Evolutionary conservation across 495 filamentous ascomycete species (phyloP).

Genomic region (Collariella sp.): DNA sequence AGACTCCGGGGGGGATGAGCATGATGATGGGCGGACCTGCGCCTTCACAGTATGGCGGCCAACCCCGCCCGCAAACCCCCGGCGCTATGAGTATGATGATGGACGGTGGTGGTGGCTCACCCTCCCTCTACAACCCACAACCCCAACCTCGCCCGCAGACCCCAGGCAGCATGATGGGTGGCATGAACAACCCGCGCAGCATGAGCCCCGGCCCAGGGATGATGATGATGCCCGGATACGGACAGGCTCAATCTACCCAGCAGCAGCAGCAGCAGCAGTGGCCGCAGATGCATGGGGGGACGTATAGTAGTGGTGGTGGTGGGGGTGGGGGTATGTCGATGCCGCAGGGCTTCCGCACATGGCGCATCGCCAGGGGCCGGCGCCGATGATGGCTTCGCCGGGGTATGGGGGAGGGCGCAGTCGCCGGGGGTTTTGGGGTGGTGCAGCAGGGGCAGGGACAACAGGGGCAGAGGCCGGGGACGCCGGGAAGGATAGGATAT

Average conservation of each 20-base stretch:
- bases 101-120: neutral
- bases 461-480: conserved; percentile 18
- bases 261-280: conserved; percentile 2
- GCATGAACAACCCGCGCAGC: conserved; percentile 10
- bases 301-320: conserved; percentile 7
- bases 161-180: conserved; percentile 10
- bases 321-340: conserved; percentile 3
- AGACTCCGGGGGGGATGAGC: conserved; percentile 8
- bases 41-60: neutral
- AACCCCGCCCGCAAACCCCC: neutral
- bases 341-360: conserved; percentile 17
- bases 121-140: neutral
- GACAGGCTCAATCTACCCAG: conserved; percentile 7
- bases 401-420: conserved; percentile 22
- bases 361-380: conserved; percentile 2
- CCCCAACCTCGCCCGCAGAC: neutral
- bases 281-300: conserved; percentile 15
- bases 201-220: conserved; percentile 17
- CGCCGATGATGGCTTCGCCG: conserved; percentile 14
- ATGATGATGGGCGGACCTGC: neutral
- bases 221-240: conserved; percentile 7
- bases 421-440: conserved; percentile 20
- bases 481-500: conserved; percentile 26
- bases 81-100: conserved; percentile 3
- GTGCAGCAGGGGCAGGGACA: conserved; percentile 27